Evolutionary conservation across 164 flowering plant species (phyloP).

Genomic region (Nelumbo lutea): DNA sequence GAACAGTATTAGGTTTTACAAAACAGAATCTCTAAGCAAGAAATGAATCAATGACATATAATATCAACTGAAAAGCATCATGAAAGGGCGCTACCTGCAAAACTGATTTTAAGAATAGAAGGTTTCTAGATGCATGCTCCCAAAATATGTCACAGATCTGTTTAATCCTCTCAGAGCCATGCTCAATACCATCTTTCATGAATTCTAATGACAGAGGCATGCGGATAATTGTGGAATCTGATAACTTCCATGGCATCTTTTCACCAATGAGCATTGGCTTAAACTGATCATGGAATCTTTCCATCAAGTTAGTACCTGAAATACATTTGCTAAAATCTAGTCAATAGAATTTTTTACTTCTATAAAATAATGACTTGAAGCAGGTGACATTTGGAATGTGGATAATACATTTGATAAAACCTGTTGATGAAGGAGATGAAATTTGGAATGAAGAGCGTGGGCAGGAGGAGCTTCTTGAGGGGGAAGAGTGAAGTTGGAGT

Average conservation of each 20-base stretch:
- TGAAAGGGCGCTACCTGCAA: slow-evolving; percentile 51
- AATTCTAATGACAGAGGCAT: slow-evolving; percentile 81
- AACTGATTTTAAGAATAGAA: slow-evolving; percentile 79
- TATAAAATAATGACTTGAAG: no score
- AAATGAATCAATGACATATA: neutral
- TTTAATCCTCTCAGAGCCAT: slow-evolving; percentile 44
- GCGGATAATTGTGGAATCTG: slow-evolving; percentile 71
- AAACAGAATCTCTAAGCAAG: neutral
- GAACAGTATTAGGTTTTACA: neutral
- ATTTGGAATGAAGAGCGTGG: no score
- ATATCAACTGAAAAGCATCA: neutral
- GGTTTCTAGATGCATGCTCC: slow-evolving; percentile 63
- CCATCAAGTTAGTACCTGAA: slow-evolving; percentile 75
- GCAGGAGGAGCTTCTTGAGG: neutral
- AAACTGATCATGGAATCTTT: slow-evolving; percentile 84
- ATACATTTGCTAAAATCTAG: neutral
- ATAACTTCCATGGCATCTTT: slow-evolving; percentile 48
- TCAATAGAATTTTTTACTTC: no score
- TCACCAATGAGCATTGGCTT: slow-evolving; percentile 68
- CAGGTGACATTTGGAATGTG: no score
- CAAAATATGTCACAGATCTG: slow-evolving; percentile 50
- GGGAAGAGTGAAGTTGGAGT: neutral
- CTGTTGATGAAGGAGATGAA: no score
- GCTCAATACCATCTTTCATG: slow-evolving; percentile 57
- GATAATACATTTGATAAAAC: no score